Evolutionary conservation across 2,329 filamentous ascomycete species (phyloP).

Genomic region (Aureobasidium sp.): DNA sequence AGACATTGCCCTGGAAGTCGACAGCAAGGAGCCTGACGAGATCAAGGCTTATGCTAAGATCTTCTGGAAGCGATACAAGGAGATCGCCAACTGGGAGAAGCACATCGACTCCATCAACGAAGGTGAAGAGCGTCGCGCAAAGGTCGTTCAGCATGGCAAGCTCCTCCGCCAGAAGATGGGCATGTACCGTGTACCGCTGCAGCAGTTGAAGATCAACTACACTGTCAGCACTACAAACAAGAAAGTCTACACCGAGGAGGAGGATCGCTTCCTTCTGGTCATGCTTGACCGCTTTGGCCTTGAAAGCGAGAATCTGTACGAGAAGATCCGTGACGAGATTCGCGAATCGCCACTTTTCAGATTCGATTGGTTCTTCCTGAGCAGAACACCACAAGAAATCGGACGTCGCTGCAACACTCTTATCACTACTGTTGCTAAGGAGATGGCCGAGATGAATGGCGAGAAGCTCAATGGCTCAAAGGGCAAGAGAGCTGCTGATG

Average conservation of each 20-base stretch:
- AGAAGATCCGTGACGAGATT: constrained; percentile 95
- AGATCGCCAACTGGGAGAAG: constrained; percentile 84
- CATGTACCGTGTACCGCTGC: constrained; percentile 92
- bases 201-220: constrained; percentile 98
- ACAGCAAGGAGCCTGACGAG: constrained; percentile 79
- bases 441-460: constrained; percentile 61
- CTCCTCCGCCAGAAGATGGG: constrained; percentile 92
- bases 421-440: constrained; percentile 86
- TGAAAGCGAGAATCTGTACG: constrained; percentile 83
- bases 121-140: constrained; percentile 81
- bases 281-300: constrained; percentile 88
- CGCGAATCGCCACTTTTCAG: constrained; percentile 90
- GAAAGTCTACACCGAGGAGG: constrained; percentile 98
- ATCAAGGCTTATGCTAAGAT: constrained; percentile 88
- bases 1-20: constrained; percentile 79
- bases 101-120: constrained; percentile 84
- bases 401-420: constrained; percentile 88
- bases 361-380: constrained; percentile 99
- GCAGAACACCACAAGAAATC: constrained; percentile 86
- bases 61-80: constrained; percentile 92
- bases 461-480: constrained; percentile 54
- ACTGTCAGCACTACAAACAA: constrained; percentile 99
- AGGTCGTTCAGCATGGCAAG: constrained; percentile 86
- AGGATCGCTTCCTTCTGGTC: constrained; percentile 90
- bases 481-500: constrained; percentile 68